Evolutionary conservation across 495 filamentous ascomycete species (phyloP).

Genomic region (Penicillium flavigenum): DNA sequence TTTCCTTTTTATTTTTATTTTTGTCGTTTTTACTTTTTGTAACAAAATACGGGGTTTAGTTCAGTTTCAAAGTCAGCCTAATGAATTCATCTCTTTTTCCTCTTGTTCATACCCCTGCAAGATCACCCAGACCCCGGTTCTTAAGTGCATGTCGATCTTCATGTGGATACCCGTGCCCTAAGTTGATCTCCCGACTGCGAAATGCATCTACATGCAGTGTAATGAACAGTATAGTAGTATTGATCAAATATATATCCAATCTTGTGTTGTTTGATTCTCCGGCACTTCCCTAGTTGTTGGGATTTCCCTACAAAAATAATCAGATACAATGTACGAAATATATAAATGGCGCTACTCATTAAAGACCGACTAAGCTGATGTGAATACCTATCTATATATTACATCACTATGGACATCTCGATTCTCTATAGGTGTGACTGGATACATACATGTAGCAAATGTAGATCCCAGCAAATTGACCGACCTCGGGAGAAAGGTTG

Average conservation of each 20-base stretch:
- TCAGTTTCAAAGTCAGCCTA: neutral
- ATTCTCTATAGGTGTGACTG: no score
- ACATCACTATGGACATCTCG: no score
- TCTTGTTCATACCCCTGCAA: neutral
- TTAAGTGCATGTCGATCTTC: conserved; percentile 11
- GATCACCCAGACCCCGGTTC: neutral
- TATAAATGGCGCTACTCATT: no score
- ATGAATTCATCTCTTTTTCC: neutral
- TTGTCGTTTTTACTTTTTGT: neutral
- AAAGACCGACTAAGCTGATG: no score
- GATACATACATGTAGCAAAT: no score
- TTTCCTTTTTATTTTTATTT: neutral
- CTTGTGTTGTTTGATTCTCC: neutral
- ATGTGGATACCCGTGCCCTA: conserved; percentile 15
- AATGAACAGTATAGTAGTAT: neutral
- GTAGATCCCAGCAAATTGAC: no score
- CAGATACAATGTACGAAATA: no score
- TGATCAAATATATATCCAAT: neutral
- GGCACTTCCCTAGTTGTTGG: neutral
- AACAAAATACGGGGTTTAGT: neutral
- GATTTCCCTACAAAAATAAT: no score
- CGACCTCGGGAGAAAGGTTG: no score
- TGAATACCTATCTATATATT: no score
- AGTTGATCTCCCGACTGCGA: neutral
- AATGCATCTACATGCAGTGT: neutral